Percentiles rank a stretch among this genome's conserved stretches.
Evolutionary conservation across 2,329 filamentous ascomycete genomes (phyloP).

Genomic region (Alternaria sp.): DNA sequence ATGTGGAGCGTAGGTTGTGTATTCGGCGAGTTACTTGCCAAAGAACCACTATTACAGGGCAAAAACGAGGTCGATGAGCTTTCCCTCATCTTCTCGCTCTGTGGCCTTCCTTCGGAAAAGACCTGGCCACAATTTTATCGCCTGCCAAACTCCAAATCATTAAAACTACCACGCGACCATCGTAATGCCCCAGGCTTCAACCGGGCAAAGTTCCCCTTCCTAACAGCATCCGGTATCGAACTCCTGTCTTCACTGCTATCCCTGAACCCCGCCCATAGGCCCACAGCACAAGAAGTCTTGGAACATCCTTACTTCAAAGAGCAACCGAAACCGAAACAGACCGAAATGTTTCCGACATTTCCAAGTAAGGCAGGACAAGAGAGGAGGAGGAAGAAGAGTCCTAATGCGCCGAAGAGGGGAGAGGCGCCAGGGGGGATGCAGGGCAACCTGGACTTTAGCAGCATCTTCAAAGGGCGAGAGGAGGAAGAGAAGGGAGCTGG

Average conservation of each 20-base stretch:
- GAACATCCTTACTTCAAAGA: conserved; percentile 86
- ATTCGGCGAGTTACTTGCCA: conserved; percentile 87
- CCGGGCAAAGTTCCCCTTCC: conserved; percentile 79
- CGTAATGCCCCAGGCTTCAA: conserved; percentile 62
- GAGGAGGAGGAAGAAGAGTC: conserved; percentile 75
- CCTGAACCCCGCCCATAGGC: conserved; percentile 76
- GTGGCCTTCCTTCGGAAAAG: conserved; percentile 83
- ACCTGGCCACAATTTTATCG: conserved; percentile 87
- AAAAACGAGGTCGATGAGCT: conserved; percentile 94
- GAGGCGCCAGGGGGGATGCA: conserved; percentile 59
- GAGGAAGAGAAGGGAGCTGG: conserved; percentile 59
- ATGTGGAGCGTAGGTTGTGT: conserved; percentile 98
- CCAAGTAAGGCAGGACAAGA: conserved; percentile 95
- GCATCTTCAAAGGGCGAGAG: conserved; percentile 59
- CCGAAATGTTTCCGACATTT: conserved; percentile 95
- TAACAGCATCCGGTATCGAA: conserved; percentile 77
- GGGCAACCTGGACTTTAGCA: conserved; percentile 59
- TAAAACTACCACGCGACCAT: conserved; percentile 67
- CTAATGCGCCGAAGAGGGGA: conserved; percentile 83
- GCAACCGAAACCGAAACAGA: conserved; percentile 87
- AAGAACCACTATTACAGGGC: conserved; percentile 84
- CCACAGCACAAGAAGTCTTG: conserved; percentile 77
- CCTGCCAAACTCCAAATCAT: conserved; percentile 83
- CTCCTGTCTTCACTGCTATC: conserved; percentile 76
- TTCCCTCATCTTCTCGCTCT: conserved; percentile 81